Conservation (phyloP, 805 yeast species). For the Metschnikowia santaceciliae region DNA sequence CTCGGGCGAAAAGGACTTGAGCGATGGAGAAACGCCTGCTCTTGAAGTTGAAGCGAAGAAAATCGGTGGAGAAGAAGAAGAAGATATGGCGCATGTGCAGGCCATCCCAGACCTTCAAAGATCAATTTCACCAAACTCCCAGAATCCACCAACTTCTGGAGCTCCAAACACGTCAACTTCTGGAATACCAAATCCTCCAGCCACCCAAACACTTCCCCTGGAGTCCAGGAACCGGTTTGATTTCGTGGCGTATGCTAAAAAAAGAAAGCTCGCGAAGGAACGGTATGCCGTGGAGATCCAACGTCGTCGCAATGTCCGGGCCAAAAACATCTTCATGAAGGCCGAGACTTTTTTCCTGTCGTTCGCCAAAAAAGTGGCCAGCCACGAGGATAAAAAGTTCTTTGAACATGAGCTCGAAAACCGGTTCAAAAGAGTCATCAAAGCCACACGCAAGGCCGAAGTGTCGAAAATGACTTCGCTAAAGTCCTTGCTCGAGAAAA, state of each 20-base stretch:
- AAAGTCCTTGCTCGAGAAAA: conserved; percentile 16
- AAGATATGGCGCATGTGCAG: not conserved
- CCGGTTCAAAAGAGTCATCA: conserved; percentile 31
- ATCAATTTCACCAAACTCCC: too few relatives aligned
- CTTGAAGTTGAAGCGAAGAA: not conserved
- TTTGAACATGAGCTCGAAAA: conserved; percentile 22
- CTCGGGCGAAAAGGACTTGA: conserved; percentile 1
- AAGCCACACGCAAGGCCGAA: conserved; percentile 29
- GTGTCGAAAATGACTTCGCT: conserved; percentile 12
- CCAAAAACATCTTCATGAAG: conserved; percentile 29
- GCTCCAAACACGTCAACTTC: not conserved
- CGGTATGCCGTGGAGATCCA: conserved; percentile 22
- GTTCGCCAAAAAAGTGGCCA: conserved; percentile 24
- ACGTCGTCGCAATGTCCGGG: conserved; percentile 20
- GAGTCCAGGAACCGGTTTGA: conserved; percentile 37
- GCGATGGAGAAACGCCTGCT: conserved; percentile 7
- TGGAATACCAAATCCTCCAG: not conserved
- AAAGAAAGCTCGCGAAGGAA: conserved; percentile 38
- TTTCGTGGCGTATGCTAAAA: conserved; percentile 53
- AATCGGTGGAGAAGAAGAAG: not conserved
- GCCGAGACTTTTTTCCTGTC: conserved; percentile 40
- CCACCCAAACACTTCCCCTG: too few relatives aligned
- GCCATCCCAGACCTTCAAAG: too few relatives aligned
- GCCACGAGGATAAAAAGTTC: conserved; percentile 20
- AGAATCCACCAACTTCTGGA: too few relatives aligned